A percentile compares a stretch with the other conserved stretches of the same genome.
phyloP scores from a whole-genome alignment of 2,329 filamentous ascomycete genomes.

The Scolecobasidium constrictum region DNA sequence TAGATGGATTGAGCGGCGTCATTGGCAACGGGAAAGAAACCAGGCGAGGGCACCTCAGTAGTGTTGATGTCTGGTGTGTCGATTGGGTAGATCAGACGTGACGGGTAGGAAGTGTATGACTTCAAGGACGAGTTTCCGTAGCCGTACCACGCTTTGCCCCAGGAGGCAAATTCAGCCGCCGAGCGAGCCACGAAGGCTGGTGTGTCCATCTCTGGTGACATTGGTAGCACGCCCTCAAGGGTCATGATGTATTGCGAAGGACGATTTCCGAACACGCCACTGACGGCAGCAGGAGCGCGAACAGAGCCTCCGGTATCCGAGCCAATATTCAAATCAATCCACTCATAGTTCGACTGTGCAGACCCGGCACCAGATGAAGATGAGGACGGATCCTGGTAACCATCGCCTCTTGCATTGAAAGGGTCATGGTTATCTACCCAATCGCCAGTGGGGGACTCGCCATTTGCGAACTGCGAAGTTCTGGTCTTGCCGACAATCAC shows the following conservation, averaged over 20 bases:
- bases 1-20: not conserved
- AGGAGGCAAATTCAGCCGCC: slow-evolving; percentile 10
- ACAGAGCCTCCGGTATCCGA: slow-evolving; percentile 41
- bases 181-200: slow-evolving; percentile 36
- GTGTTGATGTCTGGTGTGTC: slow-evolving; percentile 1
- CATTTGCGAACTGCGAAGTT: slow-evolving; percentile 35
- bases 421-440: slow-evolving; percentile 35
- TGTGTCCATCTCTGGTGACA: slow-evolving; percentile 38
- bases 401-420: slow-evolving; percentile 33
- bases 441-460: slow-evolving; percentile 38
- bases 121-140: not conserved
- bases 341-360: slow-evolving; percentile 32
- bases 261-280: slow-evolving; percentile 41
- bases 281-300: slow-evolving; percentile 35
- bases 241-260: slow-evolving; percentile 36
- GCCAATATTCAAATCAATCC: slow-evolving; percentile 40
- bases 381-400: slow-evolving; percentile 34
- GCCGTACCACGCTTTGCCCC: slow-evolving; percentile 2
- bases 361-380: slow-evolving; percentile 38
- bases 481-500: slow-evolving; percentile 36
- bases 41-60: not conserved
- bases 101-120: not conserved
- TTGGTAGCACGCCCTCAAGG: slow-evolving; percentile 37
- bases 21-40: not conserved
- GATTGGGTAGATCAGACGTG: not conserved